Base-by-base conservation (phyloP, 805 yeast genomes). In the Kuraishia capsulata region DNA sequence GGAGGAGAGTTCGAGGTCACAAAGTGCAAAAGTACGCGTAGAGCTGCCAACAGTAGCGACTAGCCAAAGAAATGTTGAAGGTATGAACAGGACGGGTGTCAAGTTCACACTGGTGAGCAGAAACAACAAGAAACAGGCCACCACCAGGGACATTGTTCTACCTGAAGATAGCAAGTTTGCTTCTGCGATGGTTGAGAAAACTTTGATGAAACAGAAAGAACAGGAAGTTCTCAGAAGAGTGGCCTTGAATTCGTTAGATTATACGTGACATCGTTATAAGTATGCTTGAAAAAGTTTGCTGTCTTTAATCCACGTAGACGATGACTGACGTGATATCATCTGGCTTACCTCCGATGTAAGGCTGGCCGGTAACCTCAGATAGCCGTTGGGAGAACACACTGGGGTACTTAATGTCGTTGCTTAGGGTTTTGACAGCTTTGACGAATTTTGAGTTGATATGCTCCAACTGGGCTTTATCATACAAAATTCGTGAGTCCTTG, bases 241-340 rank as follows among this genome's bases (percentile, higher is more conserved):
- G 26, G 26, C 11, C 26, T 23, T 8, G 10, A 23, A 23, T 11
- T 23, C 26, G 26, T 11, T 23, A 11, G 26, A 23, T 8, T 23
- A 23, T 23, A 11, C 10, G 26, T 23, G 26, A 11, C 26, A 23
- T 23, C 11, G 26, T 23, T n/a, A n/a, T n/a, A n/a, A n/a, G n/a
- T n/a, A n/a, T n/a, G n/a, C n/a, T n/a, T n/a, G n/a, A n/a, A n/a
- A n/a, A n/a, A n/a, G n/a, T n/a, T n/a, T n/a, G n/a, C n/a, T n/a
- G 10, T 20, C 18, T 2, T 42, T 41, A 57, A 33, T 51, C 64
- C 24, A 84, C 87, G 51, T 75, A 71, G 33, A 87, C 78, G 51
- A 85, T 69, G 2, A 89, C 81, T 14, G 82, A 75, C 1, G 97
- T 87, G 29, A 92, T 82, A 59, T 90, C 98, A 61, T 90, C 98